phyloP scores from a whole-genome alignment of 1,284 basidiomycete genomes.

The Cystobasidiaceae sp. region DNA sequence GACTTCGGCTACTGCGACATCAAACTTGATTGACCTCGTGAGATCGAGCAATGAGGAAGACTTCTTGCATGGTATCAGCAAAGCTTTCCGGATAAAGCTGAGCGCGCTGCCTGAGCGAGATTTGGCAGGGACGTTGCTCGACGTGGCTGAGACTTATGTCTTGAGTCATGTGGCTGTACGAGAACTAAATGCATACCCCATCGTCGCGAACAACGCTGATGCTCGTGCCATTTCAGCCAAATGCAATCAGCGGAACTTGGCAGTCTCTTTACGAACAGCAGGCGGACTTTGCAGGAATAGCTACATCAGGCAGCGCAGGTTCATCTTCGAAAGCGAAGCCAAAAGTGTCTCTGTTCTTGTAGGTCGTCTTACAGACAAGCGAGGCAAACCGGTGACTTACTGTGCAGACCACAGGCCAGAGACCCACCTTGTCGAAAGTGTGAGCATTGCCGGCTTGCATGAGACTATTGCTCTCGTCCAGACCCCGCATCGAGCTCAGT shows the following conservation, averaged over 20 bases:
- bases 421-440: conserved; percentile 21
- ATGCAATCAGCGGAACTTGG: conserved; percentile 26
- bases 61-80: conserved; percentile 10
- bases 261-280: conserved; percentile 24
- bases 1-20: too few species aligned
- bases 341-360: conserved; percentile 17
- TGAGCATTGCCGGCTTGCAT: conserved; percentile 2
- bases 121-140: neutral
- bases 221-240: conserved; percentile 16
- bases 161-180: conserved; percentile 28
- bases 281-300: conserved; percentile 12
- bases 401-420: neutral
- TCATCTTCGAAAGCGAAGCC: neutral
- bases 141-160: conserved; percentile 18
- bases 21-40: neutral
- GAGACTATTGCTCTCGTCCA: conserved; percentile 17
- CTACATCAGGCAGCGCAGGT: neutral
- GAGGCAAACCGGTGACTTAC: too few species aligned
- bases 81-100: neutral
- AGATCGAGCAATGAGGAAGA: conserved; percentile 11
- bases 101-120: neutral
- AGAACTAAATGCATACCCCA: too few species aligned
- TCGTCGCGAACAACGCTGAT: too few species aligned
- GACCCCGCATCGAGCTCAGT: conserved; percentile 15
- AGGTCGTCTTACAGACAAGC: too few species aligned